phyloP scores from a whole-genome alignment of 345 rosid genomes.

The Laguncularia racemosa region DNA sequence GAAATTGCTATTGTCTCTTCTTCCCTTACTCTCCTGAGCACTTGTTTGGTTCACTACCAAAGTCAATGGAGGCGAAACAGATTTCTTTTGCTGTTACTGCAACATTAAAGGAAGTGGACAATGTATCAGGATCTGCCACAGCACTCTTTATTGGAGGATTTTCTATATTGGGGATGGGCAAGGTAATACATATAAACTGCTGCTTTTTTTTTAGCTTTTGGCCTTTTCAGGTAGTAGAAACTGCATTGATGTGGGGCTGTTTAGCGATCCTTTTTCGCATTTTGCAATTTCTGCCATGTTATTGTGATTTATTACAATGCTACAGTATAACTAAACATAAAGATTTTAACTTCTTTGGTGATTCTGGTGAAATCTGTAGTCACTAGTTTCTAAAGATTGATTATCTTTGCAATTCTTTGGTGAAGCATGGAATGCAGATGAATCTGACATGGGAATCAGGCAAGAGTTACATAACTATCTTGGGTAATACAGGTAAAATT shows the following conservation, averaged over 20 bases:
- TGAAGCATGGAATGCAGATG: slow-evolving; percentile 48
- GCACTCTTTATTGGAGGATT: slow-evolving; percentile 88
- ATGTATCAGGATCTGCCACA: slow-evolving; percentile 70
- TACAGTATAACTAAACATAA: too few species aligned
- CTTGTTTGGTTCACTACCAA: slow-evolving; percentile 49
- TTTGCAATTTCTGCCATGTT: slow-evolving; percentile 1
- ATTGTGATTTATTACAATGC: too few species aligned
- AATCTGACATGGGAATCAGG: slow-evolving; percentile 56
- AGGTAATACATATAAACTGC: slow-evolving; percentile 34
- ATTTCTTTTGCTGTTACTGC: slow-evolving; percentile 53
- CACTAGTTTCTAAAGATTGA: not conserved
- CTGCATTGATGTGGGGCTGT: not conserved
- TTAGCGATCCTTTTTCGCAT: not conserved
- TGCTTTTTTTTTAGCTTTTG: not conserved
- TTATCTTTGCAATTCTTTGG: slow-evolving; percentile 7
- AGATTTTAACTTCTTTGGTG: too few species aligned
- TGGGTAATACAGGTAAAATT: slow-evolving; percentile 73
- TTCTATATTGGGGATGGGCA: slow-evolving; percentile 51
- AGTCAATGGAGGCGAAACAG: slow-evolving; percentile 43
- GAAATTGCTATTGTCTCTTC: slow-evolving; percentile 63
- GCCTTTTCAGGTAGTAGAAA: not conserved
- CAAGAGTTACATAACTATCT: slow-evolving; percentile 49
- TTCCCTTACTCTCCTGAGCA: slow-evolving; percentile 89
- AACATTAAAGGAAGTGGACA: slow-evolving; percentile 42
- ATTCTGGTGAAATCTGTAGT: too few species aligned